Conservation (phyloP, 345 rosid genomes). For the Eucalyptus paniculata region DNA sequence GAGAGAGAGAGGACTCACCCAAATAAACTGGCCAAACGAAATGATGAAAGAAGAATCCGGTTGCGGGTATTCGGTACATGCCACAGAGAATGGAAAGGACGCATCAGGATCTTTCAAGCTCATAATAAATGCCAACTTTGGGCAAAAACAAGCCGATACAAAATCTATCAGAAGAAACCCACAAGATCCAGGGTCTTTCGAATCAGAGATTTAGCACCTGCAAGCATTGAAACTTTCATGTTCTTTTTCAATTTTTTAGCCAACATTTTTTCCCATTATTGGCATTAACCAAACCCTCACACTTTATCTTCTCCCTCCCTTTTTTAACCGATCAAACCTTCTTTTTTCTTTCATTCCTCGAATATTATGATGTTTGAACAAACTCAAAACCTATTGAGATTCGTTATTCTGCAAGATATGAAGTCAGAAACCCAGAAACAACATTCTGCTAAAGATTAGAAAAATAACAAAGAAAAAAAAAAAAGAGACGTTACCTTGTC, state of each 20-base stretch:
- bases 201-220: neutral
- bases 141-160: neutral
- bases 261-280: neutral
- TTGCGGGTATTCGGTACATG: neutral
- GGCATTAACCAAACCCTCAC: neutral
- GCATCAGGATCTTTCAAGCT: neutral
- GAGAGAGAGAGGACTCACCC: neutral
- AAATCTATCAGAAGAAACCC: neutral
- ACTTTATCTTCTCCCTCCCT: neutral
- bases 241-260: neutral
- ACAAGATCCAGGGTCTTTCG: neutral
- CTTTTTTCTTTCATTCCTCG: neutral
- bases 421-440: neutral
- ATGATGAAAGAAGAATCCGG: neutral
- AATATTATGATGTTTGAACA: neutral
- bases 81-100: neutral
- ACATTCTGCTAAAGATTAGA: neutral
- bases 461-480: neutral
- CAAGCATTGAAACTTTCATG: neutral
- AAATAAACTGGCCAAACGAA: constrained; percentile 4
- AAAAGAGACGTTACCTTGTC: constrained; percentile 16
- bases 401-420: neutral
- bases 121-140: neutral
- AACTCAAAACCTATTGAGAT: neutral
- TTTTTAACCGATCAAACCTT: neutral